Base-by-base conservation (phyloP, 73 alveolate genomes). In the Vitrella brassicaformis region DNA sequence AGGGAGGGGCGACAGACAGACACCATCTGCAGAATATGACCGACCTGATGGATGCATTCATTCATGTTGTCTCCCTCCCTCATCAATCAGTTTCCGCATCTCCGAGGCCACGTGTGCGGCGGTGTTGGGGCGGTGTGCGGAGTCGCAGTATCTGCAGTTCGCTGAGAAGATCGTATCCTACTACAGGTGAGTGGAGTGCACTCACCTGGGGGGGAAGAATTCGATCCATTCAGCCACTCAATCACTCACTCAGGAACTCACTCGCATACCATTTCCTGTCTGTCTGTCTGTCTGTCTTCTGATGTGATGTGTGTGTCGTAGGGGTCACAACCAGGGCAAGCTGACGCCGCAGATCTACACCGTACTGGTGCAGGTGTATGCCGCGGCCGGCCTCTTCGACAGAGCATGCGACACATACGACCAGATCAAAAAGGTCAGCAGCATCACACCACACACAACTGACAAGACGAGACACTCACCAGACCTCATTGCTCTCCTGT, bases 121-220 rank as follows among this genome's bases (percentile, higher is more conserved):
- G 28, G n/a, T 68, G 74, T 31, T 68, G 74, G 74, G 31, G 25
- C 74, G 74, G 31, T 68, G 74, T 31, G 74, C 74, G 19, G 65
- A 68, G 64, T 0, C 26, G 31, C 30, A 68, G 64, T 31, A 22
- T 22, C 64, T 68, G 74, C 7, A 19, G 31, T 30, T 68, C 0
- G 65, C 74, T 30, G 74, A 68, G 30, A 64, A 68, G 74, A 30
- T 68, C 25, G 30, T 68, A n/a, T 25, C 0, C 1, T n/a, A 68
- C 31, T 30, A 25, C 74, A 25, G 67, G 4, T 18, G 28, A 0
- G 0, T 18, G 28, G 22, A 47, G 67, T n/a, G n/a, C n/a, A n/a
- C n/a, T n/a, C n/a, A n/a, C n/a, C n/a, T n/a, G n/a, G n/a, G n/a
- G n/a, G n/a, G n/a, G n/a, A n/a, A n/a, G n/a, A n/a, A n/a, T n/a